Evolutionary conservation across 805 yeast genomes (phyloP), one percentile per base, ranked within the genome.

Genomic region (Cyberlindnera amylophila): DNA sequence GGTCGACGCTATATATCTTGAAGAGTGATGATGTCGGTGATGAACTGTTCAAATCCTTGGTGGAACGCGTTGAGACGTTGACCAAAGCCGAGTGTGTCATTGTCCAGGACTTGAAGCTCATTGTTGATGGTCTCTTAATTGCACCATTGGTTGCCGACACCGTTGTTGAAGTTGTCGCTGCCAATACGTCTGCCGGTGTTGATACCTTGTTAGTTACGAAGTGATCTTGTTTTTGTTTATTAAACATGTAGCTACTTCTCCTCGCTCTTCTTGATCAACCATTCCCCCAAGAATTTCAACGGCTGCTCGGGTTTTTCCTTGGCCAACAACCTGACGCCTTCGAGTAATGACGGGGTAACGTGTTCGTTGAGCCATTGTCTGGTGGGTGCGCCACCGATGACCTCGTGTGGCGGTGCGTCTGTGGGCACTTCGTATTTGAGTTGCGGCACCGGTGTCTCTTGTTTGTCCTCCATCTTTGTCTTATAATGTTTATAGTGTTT

Each of bases 381-480:
- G 2, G 82, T 71, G 1, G 85, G 77, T 2, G 89, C 82, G 1
- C 93, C 93, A 8, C 87, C 86, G 13, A 79, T 76, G 19, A 77
- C 66, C 45, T 75, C 77, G 29, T 76, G 70, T 12, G 71, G 59
- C 12, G 49, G 47, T 1, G 34, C 30, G n/a, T 50, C 49, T 21
- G 24, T 17, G 6, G 62, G 61, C 4, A 53, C 42, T 21, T 51
- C 46, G 38, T 44, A 55, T 17, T 39, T 47, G 24, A 38, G 36
- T 13, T 30, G n/a, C n/a, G n/a, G n/a, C n/a, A n/a, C n/a, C n/a
- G n/a, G n/a, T n/a, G n/a, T n/a, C n/a, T n/a, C n/a, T n/a, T n/a
- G n/a, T n/a, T n/a, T n/a, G n/a, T n/a, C n/a, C n/a, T n/a, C n/a
- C n/a, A 5, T 14, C 7, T 7, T 30, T 16, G 7, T 6, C 11